Base-by-base conservation (phyloP, 2,329 filamentous ascomycete genomes). In the Penicillium rolfsii region DNA sequence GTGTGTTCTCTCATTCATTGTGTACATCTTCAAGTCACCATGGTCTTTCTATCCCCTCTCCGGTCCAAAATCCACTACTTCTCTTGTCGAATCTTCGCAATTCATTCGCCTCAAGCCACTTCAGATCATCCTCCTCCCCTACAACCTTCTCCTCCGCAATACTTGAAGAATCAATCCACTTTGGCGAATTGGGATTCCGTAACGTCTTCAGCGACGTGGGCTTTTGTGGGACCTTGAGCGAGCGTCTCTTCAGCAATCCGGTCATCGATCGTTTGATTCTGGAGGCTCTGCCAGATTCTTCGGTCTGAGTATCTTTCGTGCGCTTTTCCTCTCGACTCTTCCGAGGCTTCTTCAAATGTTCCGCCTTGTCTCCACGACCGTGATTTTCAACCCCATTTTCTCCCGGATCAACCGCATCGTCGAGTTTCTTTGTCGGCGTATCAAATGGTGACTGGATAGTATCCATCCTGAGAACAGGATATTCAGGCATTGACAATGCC, bases 391-490 rank as follows among this genome's bases (percentile, higher is more conserved):
- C 48, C 24, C n/a, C 36, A 11, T 43, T 63, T 8, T 54, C 45
- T 0, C 30, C 48, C 2, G 60, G 55, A 19, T 67, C 61, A 12
- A 68, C 48, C 1, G 67, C 55, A 36, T 41, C 59, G 19, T 60
- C 53, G n/a, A 62, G 26, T n/a, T 49, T 66, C 38, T 60, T 64
- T 6, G 58, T 24, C 7, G 63, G 56, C 1, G 55, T 61, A 48
- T 63, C 61, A 2, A 41, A 41, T 4, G 64, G 55, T 16, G 61
- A 61, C n/a, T 59, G 50, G 8, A 58, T 59, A 4, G 59, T 65
- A 43, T 70, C 67, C 49, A 70, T 43, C 45, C 61, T 67, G 1
- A 65, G 52, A 12, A 70, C 38, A 1, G 67, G 67, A 33, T 67
- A 67, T n/a, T 65, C 66, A 4, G 58, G 57, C 55, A 58, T 58